A percentile compares a stretch with the other conserved stretches of the same genome.
Conservation (phyloP, 2,329 filamentous ascomycete species). For the Claviceps africana region DNA sequence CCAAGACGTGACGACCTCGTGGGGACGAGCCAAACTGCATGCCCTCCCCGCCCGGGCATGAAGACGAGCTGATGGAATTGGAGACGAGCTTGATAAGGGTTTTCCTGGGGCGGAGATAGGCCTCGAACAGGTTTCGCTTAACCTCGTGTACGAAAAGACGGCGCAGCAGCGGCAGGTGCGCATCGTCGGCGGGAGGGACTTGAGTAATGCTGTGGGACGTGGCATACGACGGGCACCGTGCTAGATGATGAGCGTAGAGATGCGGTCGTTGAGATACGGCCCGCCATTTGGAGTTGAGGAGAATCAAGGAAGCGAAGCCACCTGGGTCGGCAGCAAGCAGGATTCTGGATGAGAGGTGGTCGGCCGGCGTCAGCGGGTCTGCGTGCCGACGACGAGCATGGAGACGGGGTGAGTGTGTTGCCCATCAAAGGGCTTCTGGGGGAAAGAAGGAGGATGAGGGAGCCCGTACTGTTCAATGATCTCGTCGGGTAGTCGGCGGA, state of each 20-base stretch:
- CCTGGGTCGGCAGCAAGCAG: constrained; percentile 45
- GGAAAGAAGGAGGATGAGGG: neutral
- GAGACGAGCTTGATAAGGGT: constrained; percentile 71
- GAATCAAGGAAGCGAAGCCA: constrained; percentile 50
- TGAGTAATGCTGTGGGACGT: constrained; percentile 29
- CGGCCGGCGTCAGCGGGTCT: neutral
- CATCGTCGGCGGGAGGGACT: constrained; percentile 25
- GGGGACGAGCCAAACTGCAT: constrained; percentile 75
- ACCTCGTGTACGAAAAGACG: constrained; percentile 54
- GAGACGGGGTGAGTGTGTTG: neutral
- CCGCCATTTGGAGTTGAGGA: constrained; percentile 53
- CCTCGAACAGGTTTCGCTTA: constrained; percentile 65
- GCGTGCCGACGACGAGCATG: neutral
- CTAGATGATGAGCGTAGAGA: constrained; percentile 49
- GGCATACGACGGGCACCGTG: constrained; percentile 45
- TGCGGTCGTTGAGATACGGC: constrained; percentile 47
- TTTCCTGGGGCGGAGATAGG: constrained; percentile 54
- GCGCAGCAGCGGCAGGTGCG: constrained; percentile 46
- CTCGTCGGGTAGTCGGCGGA: constrained; percentile 49
- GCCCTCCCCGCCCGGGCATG: constrained; percentile 69
- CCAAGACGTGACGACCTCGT: constrained; percentile 58
- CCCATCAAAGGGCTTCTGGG: neutral
- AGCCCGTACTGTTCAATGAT: constrained; percentile 53
- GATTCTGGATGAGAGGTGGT: constrained; percentile 34
- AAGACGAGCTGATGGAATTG: constrained; percentile 70